phyloP scores from a whole-genome alignment of 768 basidiomycete genomes.

The Rhodotorula sphaerocarpa region DNA sequence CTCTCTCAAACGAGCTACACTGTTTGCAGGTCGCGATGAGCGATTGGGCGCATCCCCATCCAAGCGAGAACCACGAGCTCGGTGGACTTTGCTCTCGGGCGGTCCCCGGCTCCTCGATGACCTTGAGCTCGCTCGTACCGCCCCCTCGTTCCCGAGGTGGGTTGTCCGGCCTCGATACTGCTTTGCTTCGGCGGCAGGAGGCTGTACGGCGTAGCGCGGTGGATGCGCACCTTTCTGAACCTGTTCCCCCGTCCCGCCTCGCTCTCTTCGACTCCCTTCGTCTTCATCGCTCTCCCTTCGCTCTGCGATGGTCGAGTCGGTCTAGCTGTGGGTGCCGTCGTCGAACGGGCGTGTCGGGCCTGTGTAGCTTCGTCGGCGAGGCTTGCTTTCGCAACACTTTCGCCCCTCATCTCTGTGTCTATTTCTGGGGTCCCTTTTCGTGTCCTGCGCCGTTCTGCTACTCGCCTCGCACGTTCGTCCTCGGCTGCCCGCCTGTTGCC shows the following conservation, averaged over 20 bases:
- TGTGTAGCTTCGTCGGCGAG: too few relatives aligned
- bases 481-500: not conserved
- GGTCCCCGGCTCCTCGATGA: constrained; percentile 6
- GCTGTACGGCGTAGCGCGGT: constrained; percentile 29
- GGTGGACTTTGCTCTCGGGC: too few relatives aligned
- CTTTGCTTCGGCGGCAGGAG: not conserved
- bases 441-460: too few relatives aligned
- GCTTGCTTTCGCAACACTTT: too few relatives aligned
- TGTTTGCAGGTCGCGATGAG: constrained; percentile 15
- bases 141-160: constrained; percentile 21
- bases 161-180: constrained; percentile 1
- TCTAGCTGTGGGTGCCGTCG: too few relatives aligned
- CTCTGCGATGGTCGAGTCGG: too few relatives aligned
- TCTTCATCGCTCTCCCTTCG: too few relatives aligned
- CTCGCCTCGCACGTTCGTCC: not conserved
- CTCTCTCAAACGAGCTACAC: constrained; percentile 8
- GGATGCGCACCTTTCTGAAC: constrained; percentile 28
- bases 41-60: constrained; percentile 19
- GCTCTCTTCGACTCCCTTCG: too few relatives aligned
- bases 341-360: too few relatives aligned
- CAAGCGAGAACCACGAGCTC: constrained; percentile 12
- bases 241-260: constrained; percentile 3
- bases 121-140: constrained; percentile 24
- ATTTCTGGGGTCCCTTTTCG: too few relatives aligned
- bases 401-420: too few relatives aligned